Evolutionary conservation across 2,329 filamentous ascomycete genomes (phyloP), one percentile per base, ranked within the genome.

Genomic region (Venturia aucupariae): DNA sequence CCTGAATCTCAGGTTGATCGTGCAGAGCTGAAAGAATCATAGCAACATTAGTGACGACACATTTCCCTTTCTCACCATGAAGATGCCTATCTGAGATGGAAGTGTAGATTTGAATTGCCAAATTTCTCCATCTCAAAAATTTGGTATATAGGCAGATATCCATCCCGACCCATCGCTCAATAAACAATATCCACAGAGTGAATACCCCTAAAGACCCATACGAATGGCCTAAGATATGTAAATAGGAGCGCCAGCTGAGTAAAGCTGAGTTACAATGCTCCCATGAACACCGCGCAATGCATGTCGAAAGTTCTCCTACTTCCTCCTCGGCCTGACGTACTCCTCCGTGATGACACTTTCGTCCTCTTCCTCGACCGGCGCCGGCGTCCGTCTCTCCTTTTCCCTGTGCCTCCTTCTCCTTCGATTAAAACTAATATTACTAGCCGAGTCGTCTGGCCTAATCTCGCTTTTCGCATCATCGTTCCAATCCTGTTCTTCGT

Each of bases 381-480:
- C 88, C 1, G 89, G 89, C 24, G 88, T 90, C 86, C 67, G 82
- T 84, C 69, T 85, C 82, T 71, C 86, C 79, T 79, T 88, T 6
- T 60, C 61, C 15, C 62, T 41, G n/a, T 59, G 32, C 51, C 84
- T 87, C 71, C 86, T 80, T 69, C 86, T 81, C 71, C 88, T 81
- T 69, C 88, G 76, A 63, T 86, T 87, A 72, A 86, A 89, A 71
- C 85, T 87, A 66, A 93, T 90, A 72, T 92, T 92, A 75, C 89
- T 92, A 30, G 90, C 90, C 64, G 84, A 88, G 74, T 93, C 90
- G 71, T 93, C 90, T 0, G 90, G 90, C 68, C 86, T 86, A 60
- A 93, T 79, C 68, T 79, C 78, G 48, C 75, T 79, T 65, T 75
- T 71, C 54, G 75, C 70, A 61, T 78, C 79, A 30, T 77, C 76